phyloP scores from a whole-genome alignment of 2,329 filamentous ascomycete genomes.

The Hypoxylon sp. region DNA sequence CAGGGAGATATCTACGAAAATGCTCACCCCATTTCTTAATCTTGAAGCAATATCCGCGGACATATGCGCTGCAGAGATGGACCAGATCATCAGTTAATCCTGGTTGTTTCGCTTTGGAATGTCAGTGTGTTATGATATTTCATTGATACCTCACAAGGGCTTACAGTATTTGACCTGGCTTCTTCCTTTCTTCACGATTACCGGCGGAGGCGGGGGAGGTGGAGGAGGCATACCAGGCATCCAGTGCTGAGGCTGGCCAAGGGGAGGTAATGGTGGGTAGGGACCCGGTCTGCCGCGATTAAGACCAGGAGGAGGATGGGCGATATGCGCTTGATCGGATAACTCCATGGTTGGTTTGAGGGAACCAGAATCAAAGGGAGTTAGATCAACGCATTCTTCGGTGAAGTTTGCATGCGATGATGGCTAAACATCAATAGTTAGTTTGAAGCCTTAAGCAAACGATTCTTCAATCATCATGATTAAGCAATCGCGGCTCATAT shows the following conservation, averaged over 20 bases:
- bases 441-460: neutral
- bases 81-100: slow-evolving; percentile 4
- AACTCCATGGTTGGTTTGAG: slow-evolving; percentile 32
- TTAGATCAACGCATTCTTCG: slow-evolving; percentile 8
- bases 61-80: slow-evolving; percentile 33
- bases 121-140: neutral
- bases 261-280: neutral
- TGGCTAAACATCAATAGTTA: neutral
- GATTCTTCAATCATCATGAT: neutral
- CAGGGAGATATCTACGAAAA: neutral
- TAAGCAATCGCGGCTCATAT: neutral
- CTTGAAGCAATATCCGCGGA: slow-evolving; percentile 40
- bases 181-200: neutral
- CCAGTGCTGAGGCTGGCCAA: neutral
- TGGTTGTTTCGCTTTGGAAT: slow-evolving; percentile 13
- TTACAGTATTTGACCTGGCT: neutral
- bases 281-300: neutral
- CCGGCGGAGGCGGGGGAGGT: slow-evolving; percentile 1
- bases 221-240: neutral
- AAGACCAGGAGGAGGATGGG: neutral
- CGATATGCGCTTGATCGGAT: slow-evolving; percentile 11
- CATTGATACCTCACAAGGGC: neutral
- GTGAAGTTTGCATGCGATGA: slow-evolving; percentile 21
- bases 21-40: slow-evolving; percentile 42
- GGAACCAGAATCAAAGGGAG: slow-evolving; percentile 19